Conservation (phyloP, 371 early-diverging fungal genomes). For the Mortierella sp. region DNA sequence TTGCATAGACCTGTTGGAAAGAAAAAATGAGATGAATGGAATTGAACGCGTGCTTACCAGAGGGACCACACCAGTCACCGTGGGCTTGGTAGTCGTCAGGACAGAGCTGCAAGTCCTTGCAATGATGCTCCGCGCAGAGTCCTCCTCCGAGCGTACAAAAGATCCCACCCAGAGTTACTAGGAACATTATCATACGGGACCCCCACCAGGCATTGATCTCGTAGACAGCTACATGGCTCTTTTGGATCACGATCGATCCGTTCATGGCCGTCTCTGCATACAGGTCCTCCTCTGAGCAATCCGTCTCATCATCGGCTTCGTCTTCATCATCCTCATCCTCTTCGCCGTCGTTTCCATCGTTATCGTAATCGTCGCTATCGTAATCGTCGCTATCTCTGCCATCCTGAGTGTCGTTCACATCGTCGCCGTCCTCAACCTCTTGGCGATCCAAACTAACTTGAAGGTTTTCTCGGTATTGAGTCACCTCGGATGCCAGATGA, state of each 20-base stretch:
- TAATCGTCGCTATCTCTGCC: neutral
- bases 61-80: constrained; percentile 51
- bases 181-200: constrained; percentile 38
- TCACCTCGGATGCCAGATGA: neutral
- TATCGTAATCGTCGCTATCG: neutral
- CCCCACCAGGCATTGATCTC: constrained; percentile 55
- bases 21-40: neutral
- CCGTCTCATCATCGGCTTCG: neutral
- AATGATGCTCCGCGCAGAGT: constrained; percentile 35
- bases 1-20: neutral
- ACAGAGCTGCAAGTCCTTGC: constrained; percentile 38
- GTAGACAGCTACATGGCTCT: constrained; percentile 49
- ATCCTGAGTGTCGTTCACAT: neutral
- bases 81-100: constrained; percentile 19
- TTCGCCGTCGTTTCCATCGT: neutral
- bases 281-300: neutral
- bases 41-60: constrained; percentile 18
- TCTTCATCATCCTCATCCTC: neutral
- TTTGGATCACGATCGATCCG: constrained; percentile 29
- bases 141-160: constrained; percentile 32
- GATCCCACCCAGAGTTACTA: constrained; percentile 29
- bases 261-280: neutral
- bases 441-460: neutral
- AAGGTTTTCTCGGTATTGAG: neutral
- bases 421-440: neutral